phyloP scores from a whole-genome alignment of 805 yeast species.

The Tetrapisispora iriomotensis region DNA sequence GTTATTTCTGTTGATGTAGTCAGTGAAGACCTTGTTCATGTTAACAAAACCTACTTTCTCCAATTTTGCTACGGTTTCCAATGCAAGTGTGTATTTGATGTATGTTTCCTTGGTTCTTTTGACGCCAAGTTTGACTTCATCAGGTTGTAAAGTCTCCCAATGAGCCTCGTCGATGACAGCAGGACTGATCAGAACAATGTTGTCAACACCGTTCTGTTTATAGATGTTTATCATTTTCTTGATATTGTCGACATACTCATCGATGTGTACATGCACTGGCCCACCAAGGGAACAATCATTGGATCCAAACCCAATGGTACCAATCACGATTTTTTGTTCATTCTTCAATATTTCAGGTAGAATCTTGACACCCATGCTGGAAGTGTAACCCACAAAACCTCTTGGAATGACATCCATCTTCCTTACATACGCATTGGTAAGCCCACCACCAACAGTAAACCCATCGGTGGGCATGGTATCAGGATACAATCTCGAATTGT shows the following conservation, averaged over 20 bases:
- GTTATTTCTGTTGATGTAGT: slow-evolving; percentile 15
- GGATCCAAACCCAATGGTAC: slow-evolving; percentile 69
- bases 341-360: slow-evolving; percentile 40
- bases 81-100: slow-evolving; percentile 41
- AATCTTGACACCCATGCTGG: slow-evolving; percentile 47
- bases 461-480: slow-evolving; percentile 14
- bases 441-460: slow-evolving; percentile 43
- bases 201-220: slow-evolving; percentile 34
- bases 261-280: slow-evolving; percentile 43
- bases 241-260: slow-evolving; percentile 41
- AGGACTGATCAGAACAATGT: slow-evolving; percentile 53
- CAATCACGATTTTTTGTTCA: slow-evolving; percentile 37
- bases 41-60: slow-evolving; percentile 50
- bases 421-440: slow-evolving; percentile 43
- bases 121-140: slow-evolving; percentile 32
- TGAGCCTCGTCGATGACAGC: slow-evolving; percentile 39
- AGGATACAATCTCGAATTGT: slow-evolving; percentile 14
- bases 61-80: slow-evolving; percentile 35
- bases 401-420: slow-evolving; percentile 59
- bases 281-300: slow-evolving; percentile 54
- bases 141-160: slow-evolving; percentile 30
- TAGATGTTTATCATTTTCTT: slow-evolving; percentile 34
- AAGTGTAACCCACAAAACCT: slow-evolving; percentile 71
- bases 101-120: slow-evolving; percentile 39
- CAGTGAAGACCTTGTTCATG: slow-evolving; percentile 36